Conservation (phyloP, 2,329 filamentous ascomycete species). For the Dothidotthia symphoricarpi region DNA sequence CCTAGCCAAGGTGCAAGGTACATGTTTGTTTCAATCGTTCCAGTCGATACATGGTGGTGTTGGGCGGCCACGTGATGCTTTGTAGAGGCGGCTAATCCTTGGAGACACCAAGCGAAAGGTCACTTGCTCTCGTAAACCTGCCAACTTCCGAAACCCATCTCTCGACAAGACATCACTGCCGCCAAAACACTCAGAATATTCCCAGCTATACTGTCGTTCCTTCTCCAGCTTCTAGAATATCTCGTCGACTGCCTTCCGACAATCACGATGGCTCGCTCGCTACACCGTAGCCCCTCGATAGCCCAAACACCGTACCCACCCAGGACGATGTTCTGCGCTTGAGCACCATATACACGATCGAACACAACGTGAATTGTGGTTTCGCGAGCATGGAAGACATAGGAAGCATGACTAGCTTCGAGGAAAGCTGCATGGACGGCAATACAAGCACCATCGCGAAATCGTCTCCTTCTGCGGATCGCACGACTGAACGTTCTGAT, state of each 20-base stretch:
- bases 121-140: conserved; percentile 10
- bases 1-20: too few species aligned
- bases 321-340: conserved; percentile 2
- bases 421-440: too few species aligned
- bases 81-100: neutral
- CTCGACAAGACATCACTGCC: conserved; percentile 1
- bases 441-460: too few species aligned
- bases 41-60: too few species aligned
- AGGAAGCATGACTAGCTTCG: too few species aligned
- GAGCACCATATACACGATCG: too few species aligned
- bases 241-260: neutral
- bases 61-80: conserved; percentile 21
- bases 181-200: too few species aligned
- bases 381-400: too few species aligned
- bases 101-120: conserved; percentile 15
- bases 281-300: conserved; percentile 23
- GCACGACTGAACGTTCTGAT: too few species aligned
- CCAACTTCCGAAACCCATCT: conserved; percentile 11
- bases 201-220: neutral
- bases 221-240: neutral
- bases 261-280: conserved; percentile 7
- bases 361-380: neutral
- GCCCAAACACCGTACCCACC: conserved; percentile 6
- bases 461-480: too few species aligned
- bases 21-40: too few species aligned